Evolutionary conservation across 2,329 filamentous ascomycete genomes (phyloP).

Genomic region (Bipolaris oryzae): DNA sequence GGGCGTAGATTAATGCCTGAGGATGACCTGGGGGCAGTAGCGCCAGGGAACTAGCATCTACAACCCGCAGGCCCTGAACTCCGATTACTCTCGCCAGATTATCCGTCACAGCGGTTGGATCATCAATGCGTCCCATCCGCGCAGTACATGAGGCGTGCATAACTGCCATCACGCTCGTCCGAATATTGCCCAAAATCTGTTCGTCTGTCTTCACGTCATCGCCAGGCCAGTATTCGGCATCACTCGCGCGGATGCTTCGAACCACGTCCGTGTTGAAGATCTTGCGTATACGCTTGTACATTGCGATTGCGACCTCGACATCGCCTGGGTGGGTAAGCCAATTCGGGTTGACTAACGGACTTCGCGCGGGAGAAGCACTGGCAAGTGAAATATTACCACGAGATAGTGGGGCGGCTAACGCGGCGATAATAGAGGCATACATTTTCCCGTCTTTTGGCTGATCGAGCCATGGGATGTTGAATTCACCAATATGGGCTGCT

Average conservation of each 20-base stretch:
- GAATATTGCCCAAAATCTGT: constrained; percentile 31
- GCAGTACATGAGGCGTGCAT: constrained; percentile 39
- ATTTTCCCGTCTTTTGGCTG: constrained; percentile 37
- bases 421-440: constrained; percentile 41
- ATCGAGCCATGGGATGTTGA: constrained; percentile 21
- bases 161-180: constrained; percentile 19
- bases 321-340: constrained; percentile 46
- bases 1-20: constrained; percentile 1
- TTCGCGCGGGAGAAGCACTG: constrained; percentile 28
- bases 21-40: constrained; percentile 48
- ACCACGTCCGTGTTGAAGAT: constrained; percentile 32
- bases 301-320: constrained; percentile 38
- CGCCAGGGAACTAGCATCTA: constrained; percentile 43
- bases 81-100: constrained; percentile 43
- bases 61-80: constrained; percentile 40
- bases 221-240: constrained; percentile 37
- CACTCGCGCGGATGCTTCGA: constrained; percentile 4
- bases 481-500: constrained; percentile 24
- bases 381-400: constrained; percentile 46
- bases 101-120: constrained; percentile 45
- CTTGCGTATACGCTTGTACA: constrained; percentile 40
- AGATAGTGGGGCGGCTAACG: constrained; percentile 43
- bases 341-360: constrained; percentile 44
- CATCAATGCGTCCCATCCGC: constrained; percentile 36
- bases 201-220: constrained; percentile 28